Evolutionary conservation across 2,329 filamentous ascomycete species (phyloP).

Genomic region (Arachnomyces sp.): DNA sequence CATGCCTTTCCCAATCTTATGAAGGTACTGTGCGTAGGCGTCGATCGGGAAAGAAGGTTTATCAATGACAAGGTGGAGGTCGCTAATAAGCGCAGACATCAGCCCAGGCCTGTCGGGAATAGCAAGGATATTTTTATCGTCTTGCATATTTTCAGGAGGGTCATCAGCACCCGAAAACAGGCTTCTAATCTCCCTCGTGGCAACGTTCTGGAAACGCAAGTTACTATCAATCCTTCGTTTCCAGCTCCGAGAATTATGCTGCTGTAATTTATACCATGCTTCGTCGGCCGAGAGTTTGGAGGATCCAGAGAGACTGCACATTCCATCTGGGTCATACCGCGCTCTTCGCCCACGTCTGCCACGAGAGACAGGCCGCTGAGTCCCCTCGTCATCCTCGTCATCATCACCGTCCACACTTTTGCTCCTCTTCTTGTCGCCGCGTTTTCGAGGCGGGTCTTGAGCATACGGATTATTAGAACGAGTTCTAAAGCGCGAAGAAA

Average conservation of each 20-base stretch:
- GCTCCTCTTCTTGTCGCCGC: conserved; percentile 40
- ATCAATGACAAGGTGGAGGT: conserved; percentile 77
- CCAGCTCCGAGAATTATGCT: conserved; percentile 84
- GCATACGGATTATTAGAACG: conserved; percentile 42
- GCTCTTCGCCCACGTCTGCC: conserved; percentile 32
- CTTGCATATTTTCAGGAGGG: conserved; percentile 69
- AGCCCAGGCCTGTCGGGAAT: conserved; percentile 78
- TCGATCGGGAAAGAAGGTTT: conserved; percentile 84
- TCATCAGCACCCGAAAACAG: conserved; percentile 78
- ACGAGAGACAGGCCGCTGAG: conserved; percentile 18
- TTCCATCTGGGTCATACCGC: conserved; percentile 72
- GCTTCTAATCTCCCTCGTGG: conserved; percentile 69
- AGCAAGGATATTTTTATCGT: conserved; percentile 75
- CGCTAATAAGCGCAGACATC: conserved; percentile 70
- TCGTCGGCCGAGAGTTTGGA: conserved; percentile 67
- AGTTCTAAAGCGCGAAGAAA: conserved; percentile 44
- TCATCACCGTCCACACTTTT: conserved; percentile 45
- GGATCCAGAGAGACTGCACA: conserved; percentile 60
- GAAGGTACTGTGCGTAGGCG: conserved; percentile 73
- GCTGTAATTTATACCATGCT: conserved; percentile 65
- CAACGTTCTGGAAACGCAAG: conserved; percentile 58
- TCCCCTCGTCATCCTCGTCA: conserved; percentile 18
- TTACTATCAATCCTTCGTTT: conserved; percentile 78
- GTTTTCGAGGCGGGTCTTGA: conserved; percentile 29
- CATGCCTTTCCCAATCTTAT: conserved; percentile 93